phyloP scores from a whole-genome alignment of 2,329 filamentous ascomycete species.

The Pseudogymnoascus sp. region DNA sequence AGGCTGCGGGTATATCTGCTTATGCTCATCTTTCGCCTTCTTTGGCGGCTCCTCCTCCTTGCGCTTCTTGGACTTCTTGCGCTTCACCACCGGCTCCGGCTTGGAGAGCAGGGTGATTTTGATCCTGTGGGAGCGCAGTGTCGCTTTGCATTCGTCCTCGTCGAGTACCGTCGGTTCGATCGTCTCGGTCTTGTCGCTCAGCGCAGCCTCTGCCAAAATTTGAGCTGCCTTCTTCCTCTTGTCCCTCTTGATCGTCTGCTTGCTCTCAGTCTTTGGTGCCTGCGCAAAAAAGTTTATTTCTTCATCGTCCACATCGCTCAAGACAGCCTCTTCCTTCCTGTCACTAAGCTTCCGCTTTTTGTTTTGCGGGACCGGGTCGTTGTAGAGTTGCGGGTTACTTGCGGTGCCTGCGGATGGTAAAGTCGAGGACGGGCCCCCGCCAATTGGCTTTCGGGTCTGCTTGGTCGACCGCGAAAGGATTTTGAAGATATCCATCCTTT shows the following conservation, averaged over 20 bases:
- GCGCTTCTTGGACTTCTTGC: constrained; percentile 50
- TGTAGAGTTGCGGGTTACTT: constrained; percentile 61
- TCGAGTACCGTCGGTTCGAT: constrained; percentile 36
- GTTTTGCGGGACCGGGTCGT: constrained; percentile 40
- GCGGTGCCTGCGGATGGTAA: constrained; percentile 57
- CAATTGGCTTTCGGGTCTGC: constrained; percentile 29
- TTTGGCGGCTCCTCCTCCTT: constrained; percentile 32
- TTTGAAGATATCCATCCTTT: constrained; percentile 54
- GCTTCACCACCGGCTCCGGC: constrained; percentile 32
- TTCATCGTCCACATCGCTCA: constrained; percentile 30
- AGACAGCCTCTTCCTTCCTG: constrained; percentile 22
- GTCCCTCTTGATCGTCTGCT: constrained; percentile 18
- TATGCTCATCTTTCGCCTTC: constrained; percentile 42
- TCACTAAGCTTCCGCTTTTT: constrained; percentile 49
- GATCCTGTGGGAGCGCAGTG: constrained; percentile 71
- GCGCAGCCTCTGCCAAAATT: constrained; percentile 3
- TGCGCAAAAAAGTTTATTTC: constrained; percentile 49
- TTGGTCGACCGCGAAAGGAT: constrained; percentile 64
- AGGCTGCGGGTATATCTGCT: constrained; percentile 68
- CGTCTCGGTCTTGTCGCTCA: not conserved
- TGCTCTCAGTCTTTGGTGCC: constrained; percentile 28
- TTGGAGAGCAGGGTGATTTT: constrained; percentile 69
- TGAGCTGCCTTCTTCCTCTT: constrained; percentile 13
- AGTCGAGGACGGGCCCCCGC: constrained; percentile 30
- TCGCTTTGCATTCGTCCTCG: constrained; percentile 62